Conservation (phyloP, 2,329 filamentous ascomycete species). For the Pseudocercospora macadamiae region DNA sequence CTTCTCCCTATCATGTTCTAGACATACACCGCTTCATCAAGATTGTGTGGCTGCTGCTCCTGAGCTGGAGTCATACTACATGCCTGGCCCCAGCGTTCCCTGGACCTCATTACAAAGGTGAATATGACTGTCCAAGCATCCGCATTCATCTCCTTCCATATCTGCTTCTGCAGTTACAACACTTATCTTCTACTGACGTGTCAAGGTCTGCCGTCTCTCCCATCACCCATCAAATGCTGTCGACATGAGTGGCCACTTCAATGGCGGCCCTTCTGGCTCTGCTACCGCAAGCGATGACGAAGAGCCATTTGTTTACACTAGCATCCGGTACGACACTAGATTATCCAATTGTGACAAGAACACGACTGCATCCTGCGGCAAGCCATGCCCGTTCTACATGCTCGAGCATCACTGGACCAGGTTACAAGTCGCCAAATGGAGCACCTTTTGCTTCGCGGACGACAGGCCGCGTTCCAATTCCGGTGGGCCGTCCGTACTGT, state of each 20-base stretch:
- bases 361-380: slow-evolving; percentile 35
- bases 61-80: neutral
- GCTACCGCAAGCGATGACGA: slow-evolving; percentile 13
- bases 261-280: slow-evolving; percentile 4
- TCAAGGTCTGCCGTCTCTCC: neutral
- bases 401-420: slow-evolving; percentile 45
- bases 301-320: slow-evolving; percentile 29
- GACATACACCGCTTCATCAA: neutral
- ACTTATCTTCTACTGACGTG: neutral
- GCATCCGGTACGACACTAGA: slow-evolving; percentile 64
- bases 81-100: neutral
- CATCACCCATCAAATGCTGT: slow-evolving; percentile 8
- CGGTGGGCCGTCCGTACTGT: slow-evolving; percentile 45
- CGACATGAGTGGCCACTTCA: slow-evolving; percentile 28
- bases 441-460: slow-evolving; percentile 68
- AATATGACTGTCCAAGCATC: neutral
- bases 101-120: neutral
- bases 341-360: slow-evolving; percentile 47
- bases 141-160: neutral
- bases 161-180: neutral
- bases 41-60: neutral
- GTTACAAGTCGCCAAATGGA: slow-evolving; percentile 50
- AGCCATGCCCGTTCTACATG: slow-evolving; percentile 42
- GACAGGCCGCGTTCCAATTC: slow-evolving; percentile 62
- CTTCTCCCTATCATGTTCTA: neutral